A percentile compares a stretch with the other conserved stretches of the same genome.
phyloP scores from a whole-genome alignment of 2,329 filamentous ascomycete genomes.

The Fusarium hainanense region DNA sequence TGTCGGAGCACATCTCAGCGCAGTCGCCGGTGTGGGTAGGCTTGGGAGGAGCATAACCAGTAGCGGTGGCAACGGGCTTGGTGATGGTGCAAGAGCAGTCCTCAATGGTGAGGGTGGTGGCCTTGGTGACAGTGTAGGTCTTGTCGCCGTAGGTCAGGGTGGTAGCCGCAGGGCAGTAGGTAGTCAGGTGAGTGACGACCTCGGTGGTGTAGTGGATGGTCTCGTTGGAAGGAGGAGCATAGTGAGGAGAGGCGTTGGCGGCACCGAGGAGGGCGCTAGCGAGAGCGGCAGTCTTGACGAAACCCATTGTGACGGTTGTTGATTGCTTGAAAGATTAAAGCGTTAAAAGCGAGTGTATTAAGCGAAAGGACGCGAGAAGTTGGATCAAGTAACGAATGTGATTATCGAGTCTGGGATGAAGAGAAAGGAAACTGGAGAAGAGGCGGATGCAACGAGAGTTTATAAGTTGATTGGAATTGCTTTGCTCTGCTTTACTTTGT shows the following conservation, averaged over 20 bases:
- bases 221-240: conserved; percentile 33
- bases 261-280: conserved; percentile 31
- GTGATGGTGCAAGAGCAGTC: conserved; percentile 73
- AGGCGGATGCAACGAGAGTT: neutral
- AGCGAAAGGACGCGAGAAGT: conserved; percentile 9
- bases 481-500: neutral
- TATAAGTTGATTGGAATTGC: conserved; percentile 4
- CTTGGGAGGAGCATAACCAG: conserved; percentile 23
- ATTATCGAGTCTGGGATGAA: conserved; percentile 14
- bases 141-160: conserved; percentile 66
- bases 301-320: conserved; percentile 38
- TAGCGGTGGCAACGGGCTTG: conserved; percentile 51
- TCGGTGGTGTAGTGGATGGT: conserved; percentile 67
- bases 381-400: conserved; percentile 10
- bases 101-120: conserved; percentile 72
- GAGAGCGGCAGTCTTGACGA: conserved; percentile 35
- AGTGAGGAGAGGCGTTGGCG: conserved; percentile 33
- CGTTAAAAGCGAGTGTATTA: conserved; percentile 19
- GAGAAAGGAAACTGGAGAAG: neutral
- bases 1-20: conserved; percentile 25
- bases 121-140: conserved; percentile 73
- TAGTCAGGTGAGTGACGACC: conserved; percentile 71
- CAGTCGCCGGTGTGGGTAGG: conserved; percentile 29
- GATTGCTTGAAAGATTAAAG: neutral
- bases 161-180: conserved; percentile 74